These are phyloP conservation scores for Aspergillus haitiensis DNA, from an alignment of 495 filamentous ascomycete species.

Conservation along the genomic window DNA sequence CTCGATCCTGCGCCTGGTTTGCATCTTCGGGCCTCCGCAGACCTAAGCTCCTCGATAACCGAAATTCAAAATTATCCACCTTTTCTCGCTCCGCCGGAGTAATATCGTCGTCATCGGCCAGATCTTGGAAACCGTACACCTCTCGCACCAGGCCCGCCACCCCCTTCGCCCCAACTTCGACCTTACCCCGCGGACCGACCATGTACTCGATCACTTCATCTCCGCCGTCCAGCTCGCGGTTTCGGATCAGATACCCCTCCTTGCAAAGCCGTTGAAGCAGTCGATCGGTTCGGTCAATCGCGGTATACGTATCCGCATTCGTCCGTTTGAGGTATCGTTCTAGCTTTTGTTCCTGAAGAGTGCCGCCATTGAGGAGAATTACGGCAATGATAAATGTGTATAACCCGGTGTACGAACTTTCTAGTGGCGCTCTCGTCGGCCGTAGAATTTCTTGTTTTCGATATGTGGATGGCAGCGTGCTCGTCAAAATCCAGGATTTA, in stretches of 20 bases:
- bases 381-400: constrained; percentile 77
- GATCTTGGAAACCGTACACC: constrained; percentile 52
- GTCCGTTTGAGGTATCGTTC: constrained; percentile 70
- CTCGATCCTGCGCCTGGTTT: constrained; percentile 20
- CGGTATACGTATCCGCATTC: constrained; percentile 74
- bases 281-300: constrained; percentile 73
- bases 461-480: constrained; percentile 63
- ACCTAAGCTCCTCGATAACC: constrained; percentile 36
- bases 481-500: constrained; percentile 74
- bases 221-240: constrained; percentile 64
- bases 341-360: constrained; percentile 70
- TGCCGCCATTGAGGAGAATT: constrained; percentile 69
- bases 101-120: constrained; percentile 42
- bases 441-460: constrained; percentile 63
- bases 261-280: constrained; percentile 71
- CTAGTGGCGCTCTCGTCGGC: constrained; percentile 67
- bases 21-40: constrained; percentile 16
- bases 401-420: constrained; percentile 75
- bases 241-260: constrained; percentile 78
- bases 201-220: constrained; percentile 76
- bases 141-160: constrained; percentile 67
- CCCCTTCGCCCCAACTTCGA: constrained; percentile 74
- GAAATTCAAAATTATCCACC: constrained; percentile 34
- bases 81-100: constrained; percentile 39
- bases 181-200: constrained; percentile 79